phyloP scores from a whole-genome alignment of 768 basidiomycete species.

The Cystofilobasidium capitatum region DNA sequence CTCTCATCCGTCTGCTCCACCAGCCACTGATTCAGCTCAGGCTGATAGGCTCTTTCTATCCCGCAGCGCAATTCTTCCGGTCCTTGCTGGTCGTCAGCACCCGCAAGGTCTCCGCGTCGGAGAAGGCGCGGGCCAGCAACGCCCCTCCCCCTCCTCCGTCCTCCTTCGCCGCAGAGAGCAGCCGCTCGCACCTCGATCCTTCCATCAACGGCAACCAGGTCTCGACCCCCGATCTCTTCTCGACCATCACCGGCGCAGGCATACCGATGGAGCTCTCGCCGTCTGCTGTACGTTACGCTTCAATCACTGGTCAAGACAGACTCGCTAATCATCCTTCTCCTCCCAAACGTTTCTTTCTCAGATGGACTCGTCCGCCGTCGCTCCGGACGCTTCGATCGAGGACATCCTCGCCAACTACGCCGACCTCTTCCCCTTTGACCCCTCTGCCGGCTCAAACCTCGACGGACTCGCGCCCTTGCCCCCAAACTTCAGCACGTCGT shows the following conservation, averaged over 20 bases:
- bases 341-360: background rate
- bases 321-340: background rate
- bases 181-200: background rate
- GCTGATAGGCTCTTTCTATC: background rate
- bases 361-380: background rate
- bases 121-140: no score
- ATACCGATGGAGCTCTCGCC: background rate
- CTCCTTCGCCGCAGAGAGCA: background rate
- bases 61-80: background rate
- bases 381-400: background rate
- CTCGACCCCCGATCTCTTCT: background rate
- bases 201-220: background rate
- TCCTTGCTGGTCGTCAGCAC: background rate
- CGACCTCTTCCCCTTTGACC: conserved; percentile 4
- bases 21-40: background rate
- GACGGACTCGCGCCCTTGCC: background rate
- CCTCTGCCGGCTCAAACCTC: background rate
- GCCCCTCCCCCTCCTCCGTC: background rate
- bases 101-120: no score
- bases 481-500: background rate
- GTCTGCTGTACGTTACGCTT: background rate
- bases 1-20: background rate
- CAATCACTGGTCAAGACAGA: background rate
- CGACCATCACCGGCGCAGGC: background rate
- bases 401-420: background rate